Percentiles rank a stretch among this genome's conserved stretches.
Evolutionary conservation across 768 basidiomycete species (phyloP).

Genomic region (Pleurotus salmoneostramineus): DNA sequence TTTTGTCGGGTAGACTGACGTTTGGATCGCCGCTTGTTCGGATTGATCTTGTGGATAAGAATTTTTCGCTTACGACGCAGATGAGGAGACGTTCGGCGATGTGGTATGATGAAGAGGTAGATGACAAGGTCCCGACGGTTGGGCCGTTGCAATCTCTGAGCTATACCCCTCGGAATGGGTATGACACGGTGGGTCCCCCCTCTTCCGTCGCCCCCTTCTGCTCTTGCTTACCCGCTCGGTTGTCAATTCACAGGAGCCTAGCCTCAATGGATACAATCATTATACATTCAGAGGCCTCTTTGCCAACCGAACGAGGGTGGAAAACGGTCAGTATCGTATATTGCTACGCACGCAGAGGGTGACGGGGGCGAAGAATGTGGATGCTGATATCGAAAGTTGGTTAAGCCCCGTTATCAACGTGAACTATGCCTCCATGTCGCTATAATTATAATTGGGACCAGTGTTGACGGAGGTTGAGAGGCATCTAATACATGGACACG

Average conservation of each 20-base stretch:
- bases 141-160: conserved; percentile 10
- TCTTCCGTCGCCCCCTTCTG: not conserved
- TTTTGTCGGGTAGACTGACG: conserved; percentile 5
- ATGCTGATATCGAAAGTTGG: conserved; percentile 4
- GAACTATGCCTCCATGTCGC: not conserved
- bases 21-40: conserved; percentile 27
- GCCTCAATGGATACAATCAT: conserved; percentile 1
- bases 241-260: not conserved
- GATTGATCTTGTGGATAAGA: conserved; percentile 26
- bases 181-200: conserved; percentile 1
- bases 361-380: not conserved
- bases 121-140: conserved; percentile 15
- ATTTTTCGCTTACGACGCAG: conserved; percentile 19
- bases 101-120: not conserved
- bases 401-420: conserved; percentile 2
- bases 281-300: conserved; percentile 1
- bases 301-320: conserved; percentile 1
- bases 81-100: conserved; percentile 13
- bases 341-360: not conserved
- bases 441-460: not conserved
- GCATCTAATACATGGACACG: too few relatives aligned
- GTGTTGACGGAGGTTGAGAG: too few relatives aligned
- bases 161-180: conserved; percentile 13
- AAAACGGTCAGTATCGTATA: conserved; percentile 2
- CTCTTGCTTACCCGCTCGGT: not conserved